Percentiles rank a stretch among this genome's conserved stretches.
Evolutionary conservation across 768 basidiomycete species (phyloP).

Genomic region (Lentinula sp.): DNA sequence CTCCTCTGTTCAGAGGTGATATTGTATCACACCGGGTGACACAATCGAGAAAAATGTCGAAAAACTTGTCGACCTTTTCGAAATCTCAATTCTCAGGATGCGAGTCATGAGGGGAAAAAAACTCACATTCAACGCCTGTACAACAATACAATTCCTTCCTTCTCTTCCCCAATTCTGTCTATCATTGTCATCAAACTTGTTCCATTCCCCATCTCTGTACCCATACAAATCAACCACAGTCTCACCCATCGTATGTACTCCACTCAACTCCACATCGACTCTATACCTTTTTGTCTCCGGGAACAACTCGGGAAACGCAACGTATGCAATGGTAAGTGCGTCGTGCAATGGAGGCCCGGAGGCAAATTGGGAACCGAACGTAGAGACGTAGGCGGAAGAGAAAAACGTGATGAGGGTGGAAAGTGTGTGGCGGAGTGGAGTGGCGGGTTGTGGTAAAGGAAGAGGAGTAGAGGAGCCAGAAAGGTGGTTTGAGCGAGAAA

Average conservation of each 20-base stretch:
- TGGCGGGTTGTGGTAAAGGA: conserved; percentile 25
- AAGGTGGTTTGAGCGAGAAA: not conserved
- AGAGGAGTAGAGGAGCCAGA: not conserved
- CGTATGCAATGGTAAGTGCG: conserved; percentile 73
- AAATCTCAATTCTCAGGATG: not conserved
- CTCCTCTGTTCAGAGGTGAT: conserved; percentile 48
- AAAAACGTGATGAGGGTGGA: conserved; percentile 75
- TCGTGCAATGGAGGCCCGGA: conserved; percentile 88
- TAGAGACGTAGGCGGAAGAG: conserved; percentile 60
- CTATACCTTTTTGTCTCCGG: conserved; percentile 47
- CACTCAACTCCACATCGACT: conserved; percentile 77
- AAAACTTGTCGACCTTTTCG: conserved; percentile 55
- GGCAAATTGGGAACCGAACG: conserved; percentile 60
- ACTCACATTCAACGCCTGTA: conserved; percentile 61
- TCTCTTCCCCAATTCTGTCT: conserved; percentile 57
- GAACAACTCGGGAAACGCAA: conserved; percentile 67
- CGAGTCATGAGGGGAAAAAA: not conserved
- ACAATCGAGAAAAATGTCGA: conserved; percentile 56
- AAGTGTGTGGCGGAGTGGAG: conserved; percentile 61
- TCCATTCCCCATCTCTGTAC: conserved; percentile 5
- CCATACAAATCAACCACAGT: conserved; percentile 75
- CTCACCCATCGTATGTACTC: conserved; percentile 62
- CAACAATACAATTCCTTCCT: conserved; percentile 75
- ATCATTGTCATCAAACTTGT: conserved; percentile 44
- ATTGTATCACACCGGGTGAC: conserved; percentile 50